Conservation (phyloP, 495 filamentous ascomycete genomes). For the Aspergillus incahuasiensis region DNA sequence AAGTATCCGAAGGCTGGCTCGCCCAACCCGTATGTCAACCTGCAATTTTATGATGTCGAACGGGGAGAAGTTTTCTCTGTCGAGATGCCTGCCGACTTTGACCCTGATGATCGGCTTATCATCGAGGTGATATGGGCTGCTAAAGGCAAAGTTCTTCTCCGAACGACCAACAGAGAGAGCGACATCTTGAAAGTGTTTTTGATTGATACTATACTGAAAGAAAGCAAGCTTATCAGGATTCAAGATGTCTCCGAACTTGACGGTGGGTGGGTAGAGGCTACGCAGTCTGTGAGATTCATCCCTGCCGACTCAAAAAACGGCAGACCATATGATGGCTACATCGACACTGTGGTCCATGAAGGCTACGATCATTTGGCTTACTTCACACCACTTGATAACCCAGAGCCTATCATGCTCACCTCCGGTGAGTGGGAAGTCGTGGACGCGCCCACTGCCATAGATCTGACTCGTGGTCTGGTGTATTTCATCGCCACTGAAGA, state of each 20-base stretch:
- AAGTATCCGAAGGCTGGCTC: constrained; percentile 97
- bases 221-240: constrained; percentile 73
- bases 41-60: constrained; percentile 86
- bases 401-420: constrained; percentile 77
- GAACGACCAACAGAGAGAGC: constrained; percentile 91
- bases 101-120: constrained; percentile 78
- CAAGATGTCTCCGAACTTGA: constrained; percentile 76
- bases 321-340: constrained; percentile 78
- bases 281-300: constrained; percentile 78
- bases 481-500: constrained; percentile 89
- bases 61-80: constrained; percentile 76
- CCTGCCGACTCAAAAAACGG: constrained; percentile 77
- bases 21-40: constrained; percentile 81
- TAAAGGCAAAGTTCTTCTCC: constrained; percentile 67
- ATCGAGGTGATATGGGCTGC: constrained; percentile 93
- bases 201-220: constrained; percentile 70
- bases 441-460: constrained; percentile 80
- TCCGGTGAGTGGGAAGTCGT: constrained; percentile 93
- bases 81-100: constrained; percentile 70
- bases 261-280: constrained; percentile 96
- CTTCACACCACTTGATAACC: constrained; percentile 84
- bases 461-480: constrained; percentile 75
- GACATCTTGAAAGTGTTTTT: constrained; percentile 82
- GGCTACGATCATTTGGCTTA: constrained; percentile 91
- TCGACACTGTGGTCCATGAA: constrained; percentile 84